These are phyloP conservation scores for Yamadazyma atlantica DNA, from an alignment of 1,139 yeast species.

Conservation along the genomic window DNA sequence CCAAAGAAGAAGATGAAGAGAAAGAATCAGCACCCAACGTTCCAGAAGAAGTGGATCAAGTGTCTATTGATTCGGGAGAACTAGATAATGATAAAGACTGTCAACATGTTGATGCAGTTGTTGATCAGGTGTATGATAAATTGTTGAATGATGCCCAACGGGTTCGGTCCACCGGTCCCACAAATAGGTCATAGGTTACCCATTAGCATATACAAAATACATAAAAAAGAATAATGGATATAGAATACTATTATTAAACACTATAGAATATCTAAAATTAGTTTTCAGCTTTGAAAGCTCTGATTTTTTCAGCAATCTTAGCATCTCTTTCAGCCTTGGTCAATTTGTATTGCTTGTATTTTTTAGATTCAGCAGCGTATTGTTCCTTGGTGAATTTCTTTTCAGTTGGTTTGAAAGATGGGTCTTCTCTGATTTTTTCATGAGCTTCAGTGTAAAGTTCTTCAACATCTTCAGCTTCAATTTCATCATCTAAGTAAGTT, in stretches of 20 bases:
- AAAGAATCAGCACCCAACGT: neutral
- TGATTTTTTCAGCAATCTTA: constrained; percentile 88
- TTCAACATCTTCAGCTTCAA: constrained; percentile 96
- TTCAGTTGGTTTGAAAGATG: constrained; percentile 84
- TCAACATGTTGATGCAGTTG: constrained; percentile 36
- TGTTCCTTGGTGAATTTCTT: constrained; percentile 97
- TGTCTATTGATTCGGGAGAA: constrained; percentile 28
- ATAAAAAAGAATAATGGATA: too few relatives aligned
- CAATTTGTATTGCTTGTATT: constrained; percentile 86
- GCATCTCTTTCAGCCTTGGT: constrained; percentile 91
- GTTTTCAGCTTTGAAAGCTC: constrained; percentile 67
- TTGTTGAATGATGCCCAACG: constrained; percentile 64
- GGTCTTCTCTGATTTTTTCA: constrained; percentile 95
- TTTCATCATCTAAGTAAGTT: constrained; percentile 94
- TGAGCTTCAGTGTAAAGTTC: constrained; percentile 95
- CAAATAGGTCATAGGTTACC: constrained; percentile 3
- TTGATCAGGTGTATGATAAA: constrained; percentile 71
- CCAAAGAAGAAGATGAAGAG: neutral
- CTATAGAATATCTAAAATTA: too few relatives aligned
- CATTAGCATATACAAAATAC: neutral
- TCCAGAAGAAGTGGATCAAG: constrained; percentile 12
- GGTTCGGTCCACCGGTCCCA: constrained; percentile 62
- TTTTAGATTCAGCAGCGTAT: constrained; percentile 95
- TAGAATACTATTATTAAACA: too few relatives aligned
- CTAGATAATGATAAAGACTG: constrained; percentile 12